Base-by-base conservation (phyloP, 371 early-diverging fungal genomes). In the Blyttiomyces sp. region DNA sequence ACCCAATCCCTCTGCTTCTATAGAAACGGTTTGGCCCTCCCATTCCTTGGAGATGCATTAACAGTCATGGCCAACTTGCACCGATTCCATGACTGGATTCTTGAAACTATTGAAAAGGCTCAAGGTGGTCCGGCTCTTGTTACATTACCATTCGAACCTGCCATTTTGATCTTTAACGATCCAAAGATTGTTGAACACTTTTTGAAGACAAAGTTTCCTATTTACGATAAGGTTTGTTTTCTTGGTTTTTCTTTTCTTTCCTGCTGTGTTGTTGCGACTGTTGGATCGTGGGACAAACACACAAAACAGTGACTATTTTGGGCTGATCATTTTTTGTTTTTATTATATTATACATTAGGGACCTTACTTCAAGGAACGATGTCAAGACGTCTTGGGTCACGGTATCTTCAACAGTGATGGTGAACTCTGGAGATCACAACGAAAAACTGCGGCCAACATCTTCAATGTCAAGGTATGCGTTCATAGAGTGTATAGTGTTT, bases 321-420 rank as follows among this genome's bases (percentile, higher is more conserved):
- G n/a, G n/a, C n/a, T n/a, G n/a, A n/a, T n/a, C n/a, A n/a, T n/a
- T n/a, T n/a, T n/a, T n/a, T n/a, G n/a, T n/a, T n/a, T n/a, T n/a
- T n/a, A n/a, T n/a, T n/a, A n/a, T n/a, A n/a, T n/a, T n/a, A n/a
- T 21, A 7, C 46, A 11, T 27, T 13, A 34, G 46, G 49, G 27
- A 17, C 49, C 46, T 4, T 7, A 48, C 42, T 56, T 56, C 23
- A 26, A 11, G 6, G 35, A 21, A 17, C 19, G 28, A 2, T 9
- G 24, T 13, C 32, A 19, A 21, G 59, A 50, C 28, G 11, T 59
- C 23, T 23, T 50, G 17, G n/a, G 88, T 1, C 69, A 86, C 49
- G 89, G 89, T 39, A 88, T 89, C 57, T 89, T 89, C 67, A 82
- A 80, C 61, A 72, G 78, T 1, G 86, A 86, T 61, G 87, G 88